Conservation (phyloP, 768 basidiomycete genomes). For the Chiua virens region DNA sequence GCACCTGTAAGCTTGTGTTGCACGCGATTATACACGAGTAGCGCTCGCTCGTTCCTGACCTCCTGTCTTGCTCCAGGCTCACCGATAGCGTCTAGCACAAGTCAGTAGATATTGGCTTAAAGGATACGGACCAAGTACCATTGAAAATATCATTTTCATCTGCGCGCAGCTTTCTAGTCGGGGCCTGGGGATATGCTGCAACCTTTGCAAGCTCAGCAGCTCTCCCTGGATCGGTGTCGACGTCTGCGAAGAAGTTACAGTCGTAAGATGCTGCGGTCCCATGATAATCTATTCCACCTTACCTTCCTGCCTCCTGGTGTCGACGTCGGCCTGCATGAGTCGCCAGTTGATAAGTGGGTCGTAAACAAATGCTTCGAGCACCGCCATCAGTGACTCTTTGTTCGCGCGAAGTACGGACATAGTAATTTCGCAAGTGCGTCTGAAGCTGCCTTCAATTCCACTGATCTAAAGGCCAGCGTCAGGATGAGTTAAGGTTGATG, state of each 20-base stretch:
- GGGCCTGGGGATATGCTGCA: conserved; percentile 75
- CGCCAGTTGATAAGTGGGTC: conserved; percentile 98
- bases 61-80: conserved; percentile 70
- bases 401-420: conserved; percentile 96
- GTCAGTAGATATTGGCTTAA: conserved; percentile 3
- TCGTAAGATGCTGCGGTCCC: conserved; percentile 3
- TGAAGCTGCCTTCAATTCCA: conserved; percentile 97
- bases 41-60: conserved; percentile 85
- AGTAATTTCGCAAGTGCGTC: conserved; percentile 94
- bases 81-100: conserved; percentile 39
- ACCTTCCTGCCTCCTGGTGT: conserved; percentile 71
- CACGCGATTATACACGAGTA: conserved; percentile 92
- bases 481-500: not conserved
- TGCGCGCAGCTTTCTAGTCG: conserved; percentile 77
- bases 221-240: conserved; percentile 51
- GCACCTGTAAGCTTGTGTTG: conserved; percentile 91
- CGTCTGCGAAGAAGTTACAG: conserved; percentile 26
- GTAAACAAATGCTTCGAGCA: conserved; percentile 97
- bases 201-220: conserved; percentile 64
- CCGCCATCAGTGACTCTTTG: conserved; percentile 99
- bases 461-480: conserved; percentile 68
- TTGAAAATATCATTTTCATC: conserved; percentile 95
- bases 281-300: conserved; percentile 4
- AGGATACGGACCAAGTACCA: conserved; percentile 45
- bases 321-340: conserved; percentile 81